Evolutionary conservation across 2,329 filamentous ascomycete species (phyloP), one percentile per base, ranked within the genome.

Genomic region (Venturia effusa): DNA sequence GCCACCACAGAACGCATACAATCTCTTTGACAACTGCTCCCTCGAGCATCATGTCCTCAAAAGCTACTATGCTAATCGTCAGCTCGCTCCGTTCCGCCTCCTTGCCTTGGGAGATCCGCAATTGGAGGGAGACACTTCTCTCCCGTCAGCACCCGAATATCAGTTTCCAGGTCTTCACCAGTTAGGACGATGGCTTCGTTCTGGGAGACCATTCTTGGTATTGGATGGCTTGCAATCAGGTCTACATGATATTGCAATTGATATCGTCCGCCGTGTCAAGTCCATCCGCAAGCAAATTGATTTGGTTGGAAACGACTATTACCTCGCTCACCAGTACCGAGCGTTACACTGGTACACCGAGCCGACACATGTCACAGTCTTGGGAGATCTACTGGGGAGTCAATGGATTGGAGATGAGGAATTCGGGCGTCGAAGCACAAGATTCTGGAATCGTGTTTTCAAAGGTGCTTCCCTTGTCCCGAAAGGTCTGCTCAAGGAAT

Each of bases 351-450:
- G 92, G 90, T 95, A 89, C 88, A 84, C 88, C 0, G 78, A 80
- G 19, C 94, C 94, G 10, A 95, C 90, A 0, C 94, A 99, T 73
- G 85, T 94, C 24, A 86, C 89, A 0, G 92, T 97, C 0, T 80
- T 99, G 4, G 94, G 94, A 3, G 94, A 99, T 73, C 79, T 99
- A 65, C 79, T 99, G 11, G 94, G 94, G 11, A 96, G 92, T 70
- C 94, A 99, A 74, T 99, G 94, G 94, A 89, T 99, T 66, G 83
- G 83, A 61, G 87, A 96, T 72, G 83, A 82, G 37, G 94, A 99
- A 75, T 99, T 99, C 72, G 82, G 84, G 66, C 79, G 80, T 66
- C 84, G 94, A 45, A 88, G 86, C 19, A 76, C 78, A 68, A 80
- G 93, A 45, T 97, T 88, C 77, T 97, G 93, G 93, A 80, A 85